Evolutionary conservation across 352 stramenopile species (phyloP).

Genomic region (Pythium aquatile): DNA sequence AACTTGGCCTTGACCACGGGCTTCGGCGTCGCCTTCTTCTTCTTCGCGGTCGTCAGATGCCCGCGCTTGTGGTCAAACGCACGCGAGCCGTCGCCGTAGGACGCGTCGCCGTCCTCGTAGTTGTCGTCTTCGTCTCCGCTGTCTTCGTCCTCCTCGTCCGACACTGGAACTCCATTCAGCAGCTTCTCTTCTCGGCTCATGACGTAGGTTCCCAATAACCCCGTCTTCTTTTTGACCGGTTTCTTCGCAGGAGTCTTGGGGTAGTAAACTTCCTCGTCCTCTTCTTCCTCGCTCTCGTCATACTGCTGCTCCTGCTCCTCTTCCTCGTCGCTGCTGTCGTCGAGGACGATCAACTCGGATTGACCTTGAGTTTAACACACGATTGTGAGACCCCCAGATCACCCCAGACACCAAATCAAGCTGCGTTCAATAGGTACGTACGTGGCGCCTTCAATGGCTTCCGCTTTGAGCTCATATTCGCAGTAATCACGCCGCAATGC

Average conservation of each 20-base stretch:
- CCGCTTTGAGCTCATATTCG: background rate
- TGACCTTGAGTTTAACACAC: background rate
- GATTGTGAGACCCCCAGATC: slow-evolving; percentile 10
- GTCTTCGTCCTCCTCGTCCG: slow-evolving; percentile 16
- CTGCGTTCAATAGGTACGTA: slow-evolving; percentile 7
- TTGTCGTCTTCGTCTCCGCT: slow-evolving; percentile 23
- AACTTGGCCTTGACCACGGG: background rate
- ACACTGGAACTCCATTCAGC: slow-evolving; percentile 4
- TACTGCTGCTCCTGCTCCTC: background rate
- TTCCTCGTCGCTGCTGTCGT: slow-evolving; percentile 22
- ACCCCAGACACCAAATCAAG: background rate
- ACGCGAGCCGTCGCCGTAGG: slow-evolving; percentile 17
- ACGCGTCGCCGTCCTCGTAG: slow-evolving; percentile 25
- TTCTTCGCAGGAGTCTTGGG: background rate
- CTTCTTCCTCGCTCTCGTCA: background rate
- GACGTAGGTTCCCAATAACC: slow-evolving; percentile 3
- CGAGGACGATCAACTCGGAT: slow-evolving; percentile 20
- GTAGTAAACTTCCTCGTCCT: background rate
- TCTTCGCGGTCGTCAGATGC: background rate
- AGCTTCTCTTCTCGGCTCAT: slow-evolving; percentile 21
- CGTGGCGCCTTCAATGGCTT: slow-evolving; percentile 4
- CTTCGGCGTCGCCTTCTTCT: background rate
- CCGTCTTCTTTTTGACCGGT: slow-evolving; percentile 11
- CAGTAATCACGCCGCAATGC: background rate
- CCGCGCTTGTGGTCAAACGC: slow-evolving; percentile 22